A percentile compares a stretch with the other conserved stretches of the same genome.
Evolutionary conservation across 148 eudicot genomes (phyloP).

Genomic region (Heliamphora exappendiculata): DNA sequence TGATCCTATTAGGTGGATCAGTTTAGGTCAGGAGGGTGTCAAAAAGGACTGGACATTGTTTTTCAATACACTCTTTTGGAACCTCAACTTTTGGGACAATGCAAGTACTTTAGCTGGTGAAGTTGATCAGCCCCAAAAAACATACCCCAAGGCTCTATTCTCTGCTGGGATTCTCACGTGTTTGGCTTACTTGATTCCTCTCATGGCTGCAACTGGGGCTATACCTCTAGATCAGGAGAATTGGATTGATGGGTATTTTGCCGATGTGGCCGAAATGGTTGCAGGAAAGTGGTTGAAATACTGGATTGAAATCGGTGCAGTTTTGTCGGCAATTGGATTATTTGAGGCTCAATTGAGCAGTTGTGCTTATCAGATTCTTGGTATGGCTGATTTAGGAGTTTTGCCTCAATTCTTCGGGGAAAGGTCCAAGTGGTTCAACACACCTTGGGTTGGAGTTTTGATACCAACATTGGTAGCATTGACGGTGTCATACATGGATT

Average conservation of each 20-base stretch:
- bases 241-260: slow-evolving; percentile 20
- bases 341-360: slow-evolving; percentile 14
- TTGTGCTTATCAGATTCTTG: slow-evolving; percentile 14
- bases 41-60: slow-evolving; percentile 19
- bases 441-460: slow-evolving; percentile 22
- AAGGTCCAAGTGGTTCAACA: slow-evolving; percentile 20
- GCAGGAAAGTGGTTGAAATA: slow-evolving; percentile 21
- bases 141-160: slow-evolving; percentile 17
- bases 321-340: slow-evolving; percentile 10
- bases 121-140: slow-evolving; percentile 22
- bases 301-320: slow-evolving; percentile 21
- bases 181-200: slow-evolving; percentile 21
- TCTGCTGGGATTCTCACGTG: slow-evolving; percentile 22
- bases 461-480: slow-evolving; percentile 1
- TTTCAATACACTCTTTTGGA: slow-evolving; percentile 25
- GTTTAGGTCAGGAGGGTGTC: slow-evolving; percentile 21
- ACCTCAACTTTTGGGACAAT: slow-evolving; percentile 27
- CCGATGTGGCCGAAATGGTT: slow-evolving; percentile 8
- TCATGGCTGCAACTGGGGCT: slow-evolving; percentile 23
- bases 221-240: slow-evolving; percentile 8
- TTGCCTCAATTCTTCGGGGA: slow-evolving; percentile 12
- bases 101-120: slow-evolving; percentile 26
- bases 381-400: slow-evolving; percentile 22
- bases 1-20: slow-evolving; percentile 12
- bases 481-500: slow-evolving; percentile 9